A percentile compares a stretch with the other conserved stretches of the same genome.
These are phyloP conservation scores for Sporopachydermia cereana DNA, from an alignment of 1,139 yeast species.

Conservation along the genomic window DNA sequence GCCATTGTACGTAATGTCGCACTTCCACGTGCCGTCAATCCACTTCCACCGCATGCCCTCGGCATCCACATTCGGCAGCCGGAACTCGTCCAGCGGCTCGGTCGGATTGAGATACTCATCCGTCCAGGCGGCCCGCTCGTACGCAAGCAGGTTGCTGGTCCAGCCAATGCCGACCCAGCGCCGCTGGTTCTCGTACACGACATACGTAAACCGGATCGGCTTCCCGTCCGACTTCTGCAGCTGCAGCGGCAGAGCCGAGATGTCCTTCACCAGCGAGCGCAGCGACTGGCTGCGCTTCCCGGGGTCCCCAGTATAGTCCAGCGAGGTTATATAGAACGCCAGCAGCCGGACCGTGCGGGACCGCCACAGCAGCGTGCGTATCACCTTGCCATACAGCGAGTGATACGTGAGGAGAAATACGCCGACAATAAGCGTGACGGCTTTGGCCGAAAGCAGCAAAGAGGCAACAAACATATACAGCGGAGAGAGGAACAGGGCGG, in stretches of 20 bases:
- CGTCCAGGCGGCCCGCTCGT: conserved; percentile 94
- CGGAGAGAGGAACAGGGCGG: conserved; percentile 80
- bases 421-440: conserved; percentile 50
- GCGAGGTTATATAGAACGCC: conserved; percentile 75
- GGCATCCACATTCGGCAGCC: conserved; percentile 64
- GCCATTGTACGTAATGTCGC: conserved; percentile 84
- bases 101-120: conserved; percentile 89
- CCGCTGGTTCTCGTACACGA: conserved; percentile 90
- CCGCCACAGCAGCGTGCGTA: conserved; percentile 76
- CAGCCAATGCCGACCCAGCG: conserved; percentile 98
- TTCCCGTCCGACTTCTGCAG: conserved; percentile 20
- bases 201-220: conserved; percentile 83
- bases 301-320: conserved; percentile 51
- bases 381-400: conserved; percentile 71
- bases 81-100: conserved; percentile 62
- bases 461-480: conserved; percentile 59
- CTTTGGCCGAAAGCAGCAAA: conserved; percentile 59
- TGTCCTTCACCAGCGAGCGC: background rate
- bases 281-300: background rate
- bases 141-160: conserved; percentile 83
- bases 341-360: conserved; percentile 57
- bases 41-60: conserved; percentile 81
- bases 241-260: conserved; percentile 5
- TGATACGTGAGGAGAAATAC: conserved; percentile 68
- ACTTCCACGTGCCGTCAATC: conserved; percentile 88